phyloP scores from a whole-genome alignment of 257 asterid species.

The Capsicum pubescens region DNA sequence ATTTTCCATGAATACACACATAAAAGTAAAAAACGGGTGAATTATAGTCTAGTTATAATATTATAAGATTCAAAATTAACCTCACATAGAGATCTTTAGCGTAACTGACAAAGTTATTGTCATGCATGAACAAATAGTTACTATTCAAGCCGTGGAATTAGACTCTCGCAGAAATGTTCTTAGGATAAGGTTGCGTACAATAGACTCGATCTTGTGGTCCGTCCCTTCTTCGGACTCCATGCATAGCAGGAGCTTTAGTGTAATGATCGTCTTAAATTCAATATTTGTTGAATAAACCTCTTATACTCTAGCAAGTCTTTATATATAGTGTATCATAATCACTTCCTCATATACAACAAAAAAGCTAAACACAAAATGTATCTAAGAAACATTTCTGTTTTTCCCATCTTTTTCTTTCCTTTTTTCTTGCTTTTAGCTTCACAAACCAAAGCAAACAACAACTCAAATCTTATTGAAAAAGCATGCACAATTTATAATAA shows the following conservation, averaged over 20 bases:
- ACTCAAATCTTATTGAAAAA: slow-evolving; percentile 5
- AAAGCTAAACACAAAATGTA: neutral
- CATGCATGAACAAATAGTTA: too few species aligned
- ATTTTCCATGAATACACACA: too few species aligned
- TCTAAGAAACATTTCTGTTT: neutral
- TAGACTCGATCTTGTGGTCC: too few species aligned
- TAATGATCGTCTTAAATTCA: too few species aligned
- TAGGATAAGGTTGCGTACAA: too few species aligned
- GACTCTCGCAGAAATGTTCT: too few species aligned
- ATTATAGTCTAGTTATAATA: neutral
- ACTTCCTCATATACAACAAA: neutral
- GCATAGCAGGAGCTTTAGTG: too few species aligned
- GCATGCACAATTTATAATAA: neutral
- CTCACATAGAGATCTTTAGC: neutral
- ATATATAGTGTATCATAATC: neutral
- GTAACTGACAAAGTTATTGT: too few species aligned
- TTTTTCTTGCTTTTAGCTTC: neutral
- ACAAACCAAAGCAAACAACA: neutral
- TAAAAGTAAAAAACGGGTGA: neutral
- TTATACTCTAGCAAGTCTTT: neutral
- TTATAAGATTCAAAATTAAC: neutral
- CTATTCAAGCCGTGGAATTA: too few species aligned
- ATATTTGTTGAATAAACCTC: neutral
- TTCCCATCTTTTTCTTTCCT: neutral
- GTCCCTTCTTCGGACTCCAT: too few species aligned